Evolutionary conservation across 148 eudicot genomes (phyloP).

Genomic region (Vaccinium vitisidaea): DNA sequence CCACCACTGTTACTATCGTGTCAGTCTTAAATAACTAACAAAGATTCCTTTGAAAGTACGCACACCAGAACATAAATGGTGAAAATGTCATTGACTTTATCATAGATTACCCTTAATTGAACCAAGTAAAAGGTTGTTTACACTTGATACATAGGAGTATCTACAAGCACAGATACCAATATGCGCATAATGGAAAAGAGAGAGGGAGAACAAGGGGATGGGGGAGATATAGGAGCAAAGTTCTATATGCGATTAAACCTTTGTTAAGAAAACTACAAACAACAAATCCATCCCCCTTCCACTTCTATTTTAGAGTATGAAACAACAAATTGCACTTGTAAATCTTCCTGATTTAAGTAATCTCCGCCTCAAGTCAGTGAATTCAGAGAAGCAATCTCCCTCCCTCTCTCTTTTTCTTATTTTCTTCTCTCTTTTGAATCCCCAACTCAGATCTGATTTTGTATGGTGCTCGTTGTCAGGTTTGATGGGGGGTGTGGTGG

Average conservation of each 20-base stretch:
- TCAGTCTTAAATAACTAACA: not conserved
- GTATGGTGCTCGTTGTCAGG: too few relatives aligned
- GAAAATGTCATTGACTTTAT: not conserved
- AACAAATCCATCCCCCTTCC: not conserved
- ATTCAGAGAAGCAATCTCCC: not conserved
- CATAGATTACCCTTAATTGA: not conserved
- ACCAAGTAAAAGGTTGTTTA: not conserved
- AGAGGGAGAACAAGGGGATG: not conserved
- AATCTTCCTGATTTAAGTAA: constrained; percentile 1
- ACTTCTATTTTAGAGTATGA: not conserved
- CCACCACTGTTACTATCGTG: not conserved
- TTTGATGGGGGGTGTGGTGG: too few relatives aligned
- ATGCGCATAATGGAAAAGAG: not conserved
- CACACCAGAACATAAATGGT: not conserved
- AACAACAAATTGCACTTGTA: not conserved
- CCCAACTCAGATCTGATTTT: too few relatives aligned
- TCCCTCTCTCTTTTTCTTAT: too few relatives aligned
- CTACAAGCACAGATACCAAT: not conserved
- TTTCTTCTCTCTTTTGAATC: too few relatives aligned
- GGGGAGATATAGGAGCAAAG: not conserved
- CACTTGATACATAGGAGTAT: not conserved
- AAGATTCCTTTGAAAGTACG: not conserved
- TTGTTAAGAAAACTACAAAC: not conserved
- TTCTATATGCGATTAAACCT: not conserved
- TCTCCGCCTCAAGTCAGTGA: not conserved